Base-by-base conservation (phyloP, 2,329 filamentous ascomycete species). In the Monosporascus sp. region DNA sequence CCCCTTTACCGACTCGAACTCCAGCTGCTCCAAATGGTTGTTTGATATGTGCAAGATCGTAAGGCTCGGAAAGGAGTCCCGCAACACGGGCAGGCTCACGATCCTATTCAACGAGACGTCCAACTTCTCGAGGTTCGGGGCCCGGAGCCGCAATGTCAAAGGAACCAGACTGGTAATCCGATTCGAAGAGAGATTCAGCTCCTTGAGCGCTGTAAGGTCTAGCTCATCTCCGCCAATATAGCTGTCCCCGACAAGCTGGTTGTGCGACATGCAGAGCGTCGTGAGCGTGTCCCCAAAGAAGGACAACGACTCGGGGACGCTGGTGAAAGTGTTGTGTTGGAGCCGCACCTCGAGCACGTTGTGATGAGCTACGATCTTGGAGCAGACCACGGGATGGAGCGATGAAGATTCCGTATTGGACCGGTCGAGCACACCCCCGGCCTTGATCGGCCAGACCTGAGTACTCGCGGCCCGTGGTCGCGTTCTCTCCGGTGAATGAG, bases 41-140 rank as follows among this genome's bases (percentile, higher is more conserved):
- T 95, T 90, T 3, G 85, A 82, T 1, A 85, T 86, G 18, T 93
- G 74, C 9, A 97, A 75, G 0, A 88, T 82, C 1, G 78, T 80
- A 43, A 97, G 77, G 7, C 75, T 77, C 0, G 90, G 89, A 66
- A 90, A 97, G 1, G 73, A 74, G 7, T 79, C 72, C 50, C 85
- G 85, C 7, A 96, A 73, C 3, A 67, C 60, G 0, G 92, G 89
- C 0, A 97, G 75, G 0, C 80, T 79, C 1, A 83, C 80, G 31
- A 97, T 73, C n/a, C 88, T 85, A 67, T 97, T 97, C 58, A 87
- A 81, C 24, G 88, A 90, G 7, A 95, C 77, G 65, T 97, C 89
- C 1, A 97, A 77, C 60, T 87, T 88, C 51, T 87, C 82, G 7
- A 97, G 78, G 7, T 73, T 76, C 0, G 91, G 90, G 0, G 92